phyloP scores from a whole-genome alignment of 208 protist species.

The Trypanosoma melophagium region DNA sequence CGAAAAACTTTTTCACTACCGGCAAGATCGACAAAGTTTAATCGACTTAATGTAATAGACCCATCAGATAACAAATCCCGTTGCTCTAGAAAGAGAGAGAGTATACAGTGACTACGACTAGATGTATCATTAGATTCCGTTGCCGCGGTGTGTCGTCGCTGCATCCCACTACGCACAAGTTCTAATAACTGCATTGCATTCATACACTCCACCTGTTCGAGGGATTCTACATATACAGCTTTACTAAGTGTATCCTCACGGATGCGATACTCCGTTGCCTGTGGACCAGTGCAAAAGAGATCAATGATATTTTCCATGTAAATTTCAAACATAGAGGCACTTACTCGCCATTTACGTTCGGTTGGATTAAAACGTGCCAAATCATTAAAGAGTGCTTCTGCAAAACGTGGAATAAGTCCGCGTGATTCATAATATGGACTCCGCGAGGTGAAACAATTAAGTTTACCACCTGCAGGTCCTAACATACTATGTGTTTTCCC shows the following conservation, averaged over 20 bases:
- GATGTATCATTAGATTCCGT: constrained; percentile 69
- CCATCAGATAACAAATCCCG: constrained; percentile 30
- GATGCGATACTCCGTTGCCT: constrained; percentile 36
- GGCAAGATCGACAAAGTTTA: constrained; percentile 83
- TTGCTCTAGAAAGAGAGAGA: constrained; percentile 50
- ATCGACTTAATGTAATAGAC: constrained; percentile 24
- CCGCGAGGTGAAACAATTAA: constrained; percentile 15
- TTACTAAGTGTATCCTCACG: constrained; percentile 37
- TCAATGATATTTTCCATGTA: constrained; percentile 71
- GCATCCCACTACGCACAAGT: constrained; percentile 34
- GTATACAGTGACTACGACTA: constrained; percentile 68
- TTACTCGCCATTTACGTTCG: constrained; percentile 41
- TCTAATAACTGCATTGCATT: constrained; percentile 37
- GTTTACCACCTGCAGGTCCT: constrained; percentile 40
- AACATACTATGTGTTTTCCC: constrained; percentile 73
- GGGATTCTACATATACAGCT: constrained; percentile 42
- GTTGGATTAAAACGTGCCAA: constrained; percentile 25
- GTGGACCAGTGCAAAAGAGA: constrained; percentile 28
- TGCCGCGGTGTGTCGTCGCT: constrained; percentile 27
- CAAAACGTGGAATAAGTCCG: constrained; percentile 53
- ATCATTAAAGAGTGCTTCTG: constrained; percentile 44
- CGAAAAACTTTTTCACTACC: constrained; percentile 70
- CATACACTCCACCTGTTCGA: constrained; percentile 33
- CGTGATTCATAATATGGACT: constrained; percentile 20
- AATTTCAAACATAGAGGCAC: constrained; percentile 54